phyloP scores from a whole-genome alignment of 2,329 filamentous ascomycete genomes.

The Sporothrix globosa region DNA sequence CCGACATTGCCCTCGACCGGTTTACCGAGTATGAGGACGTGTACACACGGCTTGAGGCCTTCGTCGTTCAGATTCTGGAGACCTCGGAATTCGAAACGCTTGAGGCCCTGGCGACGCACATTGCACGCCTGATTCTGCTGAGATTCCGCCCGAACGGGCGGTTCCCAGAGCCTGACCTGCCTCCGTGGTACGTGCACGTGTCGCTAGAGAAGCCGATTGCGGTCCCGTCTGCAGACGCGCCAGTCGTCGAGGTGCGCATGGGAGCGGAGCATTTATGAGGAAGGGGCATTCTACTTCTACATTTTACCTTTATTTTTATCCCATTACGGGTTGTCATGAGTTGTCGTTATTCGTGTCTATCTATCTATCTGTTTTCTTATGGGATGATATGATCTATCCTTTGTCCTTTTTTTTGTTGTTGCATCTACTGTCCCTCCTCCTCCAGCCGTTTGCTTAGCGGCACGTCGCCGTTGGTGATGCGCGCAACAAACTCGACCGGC shows the following conservation, averaged over 20 bases:
- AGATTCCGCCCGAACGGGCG: conserved; percentile 45
- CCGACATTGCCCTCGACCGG: conserved; percentile 54
- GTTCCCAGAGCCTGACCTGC: conserved; percentile 42
- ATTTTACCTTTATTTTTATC: background rate
- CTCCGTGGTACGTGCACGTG: conserved; percentile 58
- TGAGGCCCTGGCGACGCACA: conserved; percentile 60
- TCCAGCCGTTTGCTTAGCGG: conserved; percentile 58
- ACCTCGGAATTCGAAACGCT: conserved; percentile 64
- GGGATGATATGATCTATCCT: background rate
- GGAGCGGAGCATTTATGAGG: conserved; percentile 17
- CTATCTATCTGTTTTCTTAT: background rate
- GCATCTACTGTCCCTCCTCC: conserved; percentile 32
- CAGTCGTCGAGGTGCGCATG: conserved; percentile 62
- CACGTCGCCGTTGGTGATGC: conserved; percentile 74
- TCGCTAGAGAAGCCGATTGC: conserved; percentile 73
- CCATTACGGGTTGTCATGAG: background rate
- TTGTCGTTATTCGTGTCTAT: conserved; percentile 7
- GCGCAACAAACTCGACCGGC: conserved; percentile 67
- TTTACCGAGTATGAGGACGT: conserved; percentile 53
- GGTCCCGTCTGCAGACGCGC: conserved; percentile 71
- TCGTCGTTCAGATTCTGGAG: conserved; percentile 62
- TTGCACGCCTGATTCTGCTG: conserved; percentile 52
- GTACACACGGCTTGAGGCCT: conserved; percentile 60
- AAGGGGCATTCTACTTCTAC: background rate
- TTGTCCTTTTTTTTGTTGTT: background rate